Evolutionary conservation across 306 rosid genomes (phyloP).

Genomic region (Dalbergia cochinchinensis): DNA sequence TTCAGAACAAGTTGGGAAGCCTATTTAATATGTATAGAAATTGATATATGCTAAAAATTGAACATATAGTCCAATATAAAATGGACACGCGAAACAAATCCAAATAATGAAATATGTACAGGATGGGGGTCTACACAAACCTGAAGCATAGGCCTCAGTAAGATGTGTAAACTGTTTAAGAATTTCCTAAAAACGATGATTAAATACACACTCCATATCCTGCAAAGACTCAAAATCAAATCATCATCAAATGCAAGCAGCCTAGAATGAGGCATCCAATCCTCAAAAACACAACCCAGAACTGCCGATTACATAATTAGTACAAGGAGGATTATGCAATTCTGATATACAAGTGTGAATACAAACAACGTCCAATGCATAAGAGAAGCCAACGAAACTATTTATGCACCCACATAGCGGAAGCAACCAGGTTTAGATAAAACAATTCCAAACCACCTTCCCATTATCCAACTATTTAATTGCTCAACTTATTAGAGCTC

Average conservation of each 20-base stretch:
- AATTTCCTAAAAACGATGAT: neutral
- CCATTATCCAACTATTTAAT: neutral
- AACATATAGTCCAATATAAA: neutral
- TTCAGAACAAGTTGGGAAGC: too few relatives aligned
- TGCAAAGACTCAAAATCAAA: neutral
- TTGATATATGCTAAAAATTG: neutral
- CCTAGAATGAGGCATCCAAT: neutral
- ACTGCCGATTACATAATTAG: neutral
- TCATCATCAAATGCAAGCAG: neutral
- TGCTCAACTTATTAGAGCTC: neutral
- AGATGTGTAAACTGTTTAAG: neutral
- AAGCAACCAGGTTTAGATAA: neutral
- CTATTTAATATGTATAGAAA: too few relatives aligned
- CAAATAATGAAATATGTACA: too few relatives aligned
- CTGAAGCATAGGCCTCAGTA: neutral
- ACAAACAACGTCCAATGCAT: neutral
- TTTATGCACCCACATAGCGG: neutral
- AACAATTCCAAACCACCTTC: neutral
- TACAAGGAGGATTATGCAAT: neutral
- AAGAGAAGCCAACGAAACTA: neutral
- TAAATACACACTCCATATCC: neutral
- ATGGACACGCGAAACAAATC: neutral
- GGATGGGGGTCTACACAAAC: neutral
- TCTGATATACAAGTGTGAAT: neutral
- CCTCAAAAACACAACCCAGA: neutral